phyloP scores from a whole-genome alignment of 2,329 filamentous ascomycete species.

The Claviceps sp. region DNA sequence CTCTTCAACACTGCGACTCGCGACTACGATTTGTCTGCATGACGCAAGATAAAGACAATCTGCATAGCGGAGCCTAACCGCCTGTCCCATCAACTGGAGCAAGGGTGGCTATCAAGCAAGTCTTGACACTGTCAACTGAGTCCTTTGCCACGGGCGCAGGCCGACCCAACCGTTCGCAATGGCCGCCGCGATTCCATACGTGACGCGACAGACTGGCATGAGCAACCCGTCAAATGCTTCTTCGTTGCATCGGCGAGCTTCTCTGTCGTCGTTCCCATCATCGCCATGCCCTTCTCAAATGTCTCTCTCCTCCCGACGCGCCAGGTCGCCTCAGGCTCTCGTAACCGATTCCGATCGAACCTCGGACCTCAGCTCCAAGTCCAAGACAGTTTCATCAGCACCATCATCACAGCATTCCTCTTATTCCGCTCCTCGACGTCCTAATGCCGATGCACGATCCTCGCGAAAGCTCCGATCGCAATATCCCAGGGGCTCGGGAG shows the following conservation, averaged over 20 bases:
- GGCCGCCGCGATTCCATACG: slow-evolving; percentile 29
- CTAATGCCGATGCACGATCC: slow-evolving; percentile 37
- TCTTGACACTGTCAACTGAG: not conserved
- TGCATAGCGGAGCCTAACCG: not conserved
- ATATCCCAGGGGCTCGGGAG: slow-evolving; percentile 57
- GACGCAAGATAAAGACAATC: not conserved
- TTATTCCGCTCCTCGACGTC: slow-evolving; percentile 36
- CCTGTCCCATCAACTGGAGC: not conserved
- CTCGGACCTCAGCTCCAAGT: slow-evolving; percentile 46
- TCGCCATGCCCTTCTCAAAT: slow-evolving; percentile 45
- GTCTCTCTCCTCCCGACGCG: slow-evolving; percentile 38
- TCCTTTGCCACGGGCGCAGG: not conserved
- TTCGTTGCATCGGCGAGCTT: slow-evolving; percentile 29
- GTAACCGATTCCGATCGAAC: slow-evolving; percentile 38
- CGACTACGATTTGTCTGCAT: not conserved
- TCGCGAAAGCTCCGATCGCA: slow-evolving; percentile 53
- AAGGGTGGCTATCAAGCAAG: not conserved
- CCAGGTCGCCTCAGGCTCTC: slow-evolving; percentile 40
- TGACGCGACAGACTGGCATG: slow-evolving; percentile 25
- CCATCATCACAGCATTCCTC: slow-evolving; percentile 51
- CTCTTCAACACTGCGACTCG: not conserved
- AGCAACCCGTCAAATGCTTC: slow-evolving; percentile 21
- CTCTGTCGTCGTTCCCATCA: slow-evolving; percentile 51
- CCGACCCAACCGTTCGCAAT: slow-evolving; percentile 13
- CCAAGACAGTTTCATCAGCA: slow-evolving; percentile 44